phyloP scores from a whole-genome alignment of 306 rosid species.

The Pyrus betulifolia region DNA sequence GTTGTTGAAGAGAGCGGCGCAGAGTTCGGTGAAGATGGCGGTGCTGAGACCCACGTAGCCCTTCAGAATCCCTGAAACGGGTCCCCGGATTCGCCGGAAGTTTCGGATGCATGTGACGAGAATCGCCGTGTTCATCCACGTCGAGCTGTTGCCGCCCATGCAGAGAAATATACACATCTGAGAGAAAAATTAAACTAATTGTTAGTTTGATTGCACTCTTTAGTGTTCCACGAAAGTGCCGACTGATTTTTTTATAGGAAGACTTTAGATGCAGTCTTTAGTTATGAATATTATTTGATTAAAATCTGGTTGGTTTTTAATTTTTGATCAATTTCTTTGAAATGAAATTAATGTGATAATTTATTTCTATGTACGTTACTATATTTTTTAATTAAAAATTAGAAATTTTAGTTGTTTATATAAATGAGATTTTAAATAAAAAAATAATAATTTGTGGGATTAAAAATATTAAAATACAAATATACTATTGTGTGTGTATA shows the following conservation, averaged over 20 bases:
- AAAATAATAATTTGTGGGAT: no score
- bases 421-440: no score
- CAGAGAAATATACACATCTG: slow-evolving; percentile 84
- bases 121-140: slow-evolving; percentile 99
- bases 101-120: slow-evolving; percentile 73
- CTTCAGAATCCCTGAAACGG: slow-evolving; percentile 74
- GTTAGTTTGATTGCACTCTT: not conserved
- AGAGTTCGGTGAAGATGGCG: slow-evolving; percentile 77
- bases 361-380: no score
- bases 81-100: slow-evolving; percentile 71
- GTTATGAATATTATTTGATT: no score
- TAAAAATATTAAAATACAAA: no score
- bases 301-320: no score
- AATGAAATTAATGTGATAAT: no score
- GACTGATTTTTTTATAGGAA: not conserved
- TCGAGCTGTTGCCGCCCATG: slow-evolving; percentile 92
- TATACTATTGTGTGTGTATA: no score
- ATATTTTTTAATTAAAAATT: no score
- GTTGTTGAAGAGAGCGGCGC: slow-evolving; percentile 56
- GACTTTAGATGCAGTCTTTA: no score
- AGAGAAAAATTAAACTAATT: not conserved
- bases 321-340: no score
- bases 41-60: slow-evolving; percentile 89
- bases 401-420: no score
- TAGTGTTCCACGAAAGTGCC: not conserved